A percentile compares a stretch with the other conserved stretches of the same genome.
These are phyloP conservation scores for Kwoniella sp. DNA, from an alignment of 768 basidiomycete genomes.

Conservation along the genomic window DNA sequence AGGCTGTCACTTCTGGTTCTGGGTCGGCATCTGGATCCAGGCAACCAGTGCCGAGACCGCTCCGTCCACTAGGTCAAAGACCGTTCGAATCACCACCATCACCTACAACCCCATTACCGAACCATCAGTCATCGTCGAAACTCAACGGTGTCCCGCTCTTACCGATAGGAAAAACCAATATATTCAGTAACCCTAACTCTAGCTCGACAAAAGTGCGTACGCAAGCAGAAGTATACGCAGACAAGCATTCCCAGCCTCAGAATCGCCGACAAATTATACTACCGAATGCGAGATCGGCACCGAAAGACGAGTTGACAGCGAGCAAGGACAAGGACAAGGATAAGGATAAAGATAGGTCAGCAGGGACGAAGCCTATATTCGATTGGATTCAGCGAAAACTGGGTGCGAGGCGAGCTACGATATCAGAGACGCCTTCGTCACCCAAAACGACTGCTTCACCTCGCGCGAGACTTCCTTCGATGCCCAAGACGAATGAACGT, in stretches of 20 bases:
- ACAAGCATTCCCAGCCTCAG: conserved; percentile 24
- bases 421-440: conserved; percentile 17
- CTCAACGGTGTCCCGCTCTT: neutral
- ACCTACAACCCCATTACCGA: conserved; percentile 2
- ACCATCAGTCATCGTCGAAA: neutral
- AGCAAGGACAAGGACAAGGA: neutral
- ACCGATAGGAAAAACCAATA: neutral
- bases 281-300: neutral
- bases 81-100: conserved; percentile 2
- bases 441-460: conserved; percentile 8
- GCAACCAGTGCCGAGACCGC: conserved; percentile 2
- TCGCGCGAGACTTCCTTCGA: conserved; percentile 9
- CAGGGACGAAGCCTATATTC: conserved; percentile 42
- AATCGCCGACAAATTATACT: conserved; percentile 2
- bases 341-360: conserved; percentile 23
- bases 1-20: neutral
- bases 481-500: conserved; percentile 4
- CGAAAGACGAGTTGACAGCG: neutral
- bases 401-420: conserved; percentile 38
- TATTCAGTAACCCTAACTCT: neutral
- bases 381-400: conserved; percentile 50
- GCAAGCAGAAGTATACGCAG: conserved; percentile 40
- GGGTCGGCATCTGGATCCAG: neutral
- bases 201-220: conserved; percentile 16
- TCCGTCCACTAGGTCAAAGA: conserved; percentile 11